A percentile compares a stretch with the other conserved stretches of the same genome.
phyloP scores from a whole-genome alignment of 768 basidiomycete species.

The Boletus speciosus region DNA sequence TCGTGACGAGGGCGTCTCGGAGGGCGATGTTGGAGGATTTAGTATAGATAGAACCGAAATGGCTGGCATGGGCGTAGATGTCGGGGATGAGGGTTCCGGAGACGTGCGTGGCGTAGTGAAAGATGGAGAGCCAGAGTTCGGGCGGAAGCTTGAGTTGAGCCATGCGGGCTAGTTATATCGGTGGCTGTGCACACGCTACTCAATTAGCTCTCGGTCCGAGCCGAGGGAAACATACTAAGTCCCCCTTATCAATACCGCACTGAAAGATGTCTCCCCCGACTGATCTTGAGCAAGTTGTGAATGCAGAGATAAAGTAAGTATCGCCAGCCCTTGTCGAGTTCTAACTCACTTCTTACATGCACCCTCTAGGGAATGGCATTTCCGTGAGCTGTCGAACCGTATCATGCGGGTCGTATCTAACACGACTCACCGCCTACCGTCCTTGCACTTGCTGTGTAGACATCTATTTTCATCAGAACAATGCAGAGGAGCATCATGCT shows the following conservation, averaged over 20 bases:
- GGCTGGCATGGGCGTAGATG: slow-evolving; percentile 16
- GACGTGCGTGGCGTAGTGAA: slow-evolving; percentile 20
- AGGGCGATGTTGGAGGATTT: slow-evolving; percentile 3
- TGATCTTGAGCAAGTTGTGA: slow-evolving; percentile 55
- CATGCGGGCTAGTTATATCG: no score
- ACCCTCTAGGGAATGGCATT: slow-evolving; percentile 67
- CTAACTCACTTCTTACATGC: not conserved
- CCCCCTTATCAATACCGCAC: not conserved
- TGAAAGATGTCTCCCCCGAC: slow-evolving; percentile 34
- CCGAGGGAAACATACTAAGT: no score
- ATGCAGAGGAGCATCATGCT: slow-evolving; percentile 55
- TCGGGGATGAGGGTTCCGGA: slow-evolving; percentile 22
- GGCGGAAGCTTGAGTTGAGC: slow-evolving; percentile 8
- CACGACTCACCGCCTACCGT: not conserved
- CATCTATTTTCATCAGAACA: slow-evolving; percentile 76
- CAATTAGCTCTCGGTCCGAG: no score
- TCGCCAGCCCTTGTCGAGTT: not conserved
- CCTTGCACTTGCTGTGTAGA: slow-evolving; percentile 39
- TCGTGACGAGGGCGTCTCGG: slow-evolving; percentile 23
- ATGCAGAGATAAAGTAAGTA: slow-evolving; percentile 61
- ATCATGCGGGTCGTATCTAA: not conserved
- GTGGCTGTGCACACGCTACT: no score
- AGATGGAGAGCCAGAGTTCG: slow-evolving; percentile 26
- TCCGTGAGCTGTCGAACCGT: slow-evolving; percentile 46
- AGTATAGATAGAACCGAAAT: slow-evolving; percentile 7